Percentiles rank a stretch among this genome's conserved stretches.
Evolutionary conservation across 306 rosid species (phyloP).

Genomic region (Ormosia semicastrata): DNA sequence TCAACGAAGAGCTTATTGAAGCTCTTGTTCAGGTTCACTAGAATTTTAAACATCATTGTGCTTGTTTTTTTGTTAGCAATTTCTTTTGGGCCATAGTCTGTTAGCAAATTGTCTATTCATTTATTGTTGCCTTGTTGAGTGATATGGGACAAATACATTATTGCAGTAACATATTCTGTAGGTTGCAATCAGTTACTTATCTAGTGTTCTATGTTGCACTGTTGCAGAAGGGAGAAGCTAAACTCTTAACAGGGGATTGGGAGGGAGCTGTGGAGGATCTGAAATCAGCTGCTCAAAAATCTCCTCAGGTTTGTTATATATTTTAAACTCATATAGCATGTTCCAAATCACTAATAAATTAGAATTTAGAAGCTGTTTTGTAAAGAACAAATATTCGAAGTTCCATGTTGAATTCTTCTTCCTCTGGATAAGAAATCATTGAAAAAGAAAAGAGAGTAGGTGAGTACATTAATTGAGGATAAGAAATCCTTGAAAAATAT

Average conservation of each 20-base stretch:
- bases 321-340: conserved; percentile 8
- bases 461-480: neutral
- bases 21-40: no score
- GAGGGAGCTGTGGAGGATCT: conserved; percentile 97
- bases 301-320: conserved; percentile 72
- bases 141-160: no score
- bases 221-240: conserved; percentile 94
- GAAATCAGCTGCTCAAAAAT: conserved; percentile 85
- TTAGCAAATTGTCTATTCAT: no score
- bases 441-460: neutral
- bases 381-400: neutral
- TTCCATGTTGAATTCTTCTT: conserved; percentile 11
- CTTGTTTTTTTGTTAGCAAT: no score
- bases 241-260: conserved; percentile 92
- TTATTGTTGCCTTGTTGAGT: no score
- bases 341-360: conserved; percentile 17
- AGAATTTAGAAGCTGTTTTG: neutral
- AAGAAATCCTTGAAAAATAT: neutral
- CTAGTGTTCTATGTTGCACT: no score
- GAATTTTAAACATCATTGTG: no score
- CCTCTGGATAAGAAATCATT: conserved; percentile 11
- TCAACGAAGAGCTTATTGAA: no score
- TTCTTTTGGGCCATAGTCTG: no score
- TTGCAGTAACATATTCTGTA: no score
- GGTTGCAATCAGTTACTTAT: no score